Evolutionary conservation across 306 rosid genomes (phyloP), one percentile per base, ranked within the genome.

Genomic region (Begonia fuchsioides): DNA sequence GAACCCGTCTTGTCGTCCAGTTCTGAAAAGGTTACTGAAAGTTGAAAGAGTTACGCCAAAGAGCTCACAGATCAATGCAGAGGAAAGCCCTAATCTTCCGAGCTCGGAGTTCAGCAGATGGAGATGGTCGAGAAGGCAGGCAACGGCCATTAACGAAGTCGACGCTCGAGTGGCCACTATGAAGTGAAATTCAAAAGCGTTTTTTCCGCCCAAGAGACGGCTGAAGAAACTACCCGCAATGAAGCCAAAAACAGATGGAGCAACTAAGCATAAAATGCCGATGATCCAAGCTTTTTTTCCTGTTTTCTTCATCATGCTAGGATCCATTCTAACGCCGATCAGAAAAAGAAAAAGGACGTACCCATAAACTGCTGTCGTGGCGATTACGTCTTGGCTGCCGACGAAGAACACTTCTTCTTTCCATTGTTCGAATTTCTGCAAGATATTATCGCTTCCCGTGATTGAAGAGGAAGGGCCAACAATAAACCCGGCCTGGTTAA

Each of bases 251-350:
- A 63, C 13, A n/a, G 63, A 47, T 3, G 93, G 88, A 10, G 61
- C 60, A 6, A 74, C 6, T 52, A 74, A 41, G 13, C 74, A 39
- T 40, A 43, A 10, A 13, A 55, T 5, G 3, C 86, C 86, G 5
- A 61, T 61, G n/a, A 32, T 53, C 19, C 67, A 49, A 32, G 81
- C 61, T 38, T 6, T 60, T 9, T 52, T 65, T 56, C 62, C 90
- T 0, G 72, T 59, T 43, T 40, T 68, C 6, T 20, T 52, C 12
- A 81, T 52, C 15, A 68, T 35, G 43, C 69, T 65, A 58, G 79
- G n/a, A 39, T 86, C 83, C 47, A 74, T 81, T 56, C 72, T 74
- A 6, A 86, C 88, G 2, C 93, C 90, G 5, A 63, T 70, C 43
- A 74, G 67, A 67, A 86, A 86, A 10, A 72, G 15, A 16, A 78